Percentiles rank a stretch among this genome's conserved stretches.
Evolutionary conservation across 2,329 filamentous ascomycete species (phyloP).

Genomic region (Dothistroma septosporum): DNA sequence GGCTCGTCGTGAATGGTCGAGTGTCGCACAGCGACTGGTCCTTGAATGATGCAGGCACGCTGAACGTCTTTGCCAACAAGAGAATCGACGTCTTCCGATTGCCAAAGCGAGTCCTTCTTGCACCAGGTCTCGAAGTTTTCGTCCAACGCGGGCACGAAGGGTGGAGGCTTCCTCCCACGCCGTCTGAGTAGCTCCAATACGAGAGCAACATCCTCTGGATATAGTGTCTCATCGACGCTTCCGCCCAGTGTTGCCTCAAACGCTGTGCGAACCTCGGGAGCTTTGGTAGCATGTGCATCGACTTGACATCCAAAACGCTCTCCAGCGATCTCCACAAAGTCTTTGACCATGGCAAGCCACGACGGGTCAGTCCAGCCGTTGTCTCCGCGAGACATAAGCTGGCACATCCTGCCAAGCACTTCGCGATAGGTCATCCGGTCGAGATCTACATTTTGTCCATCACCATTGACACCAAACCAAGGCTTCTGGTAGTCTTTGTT

Average conservation of each 20-base stretch:
- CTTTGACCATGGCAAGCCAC: slow-evolving; percentile 72
- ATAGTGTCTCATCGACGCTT: slow-evolving; percentile 74
- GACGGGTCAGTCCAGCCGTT: slow-evolving; percentile 82
- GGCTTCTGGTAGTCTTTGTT: slow-evolving; percentile 94
- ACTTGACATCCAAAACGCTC: slow-evolving; percentile 65
- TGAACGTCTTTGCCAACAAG: slow-evolving; percentile 92
- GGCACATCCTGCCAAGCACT: slow-evolving; percentile 76
- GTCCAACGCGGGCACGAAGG: slow-evolving; percentile 85
- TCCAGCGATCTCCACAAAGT: slow-evolving; percentile 91
- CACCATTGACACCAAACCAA: slow-evolving; percentile 81
- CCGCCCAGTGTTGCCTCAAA: neutral
- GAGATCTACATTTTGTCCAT: slow-evolving; percentile 74
- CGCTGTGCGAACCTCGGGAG: neutral
- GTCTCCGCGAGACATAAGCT: slow-evolving; percentile 82
- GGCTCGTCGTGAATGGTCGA: slow-evolving; percentile 83
- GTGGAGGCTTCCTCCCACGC: slow-evolving; percentile 86
- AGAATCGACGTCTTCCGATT: slow-evolving; percentile 90
- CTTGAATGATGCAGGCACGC: slow-evolving; percentile 89
- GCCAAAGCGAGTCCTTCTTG: slow-evolving; percentile 99
- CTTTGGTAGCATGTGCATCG: neutral
- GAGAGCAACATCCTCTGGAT: slow-evolving; percentile 91
- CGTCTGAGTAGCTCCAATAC: slow-evolving; percentile 86
- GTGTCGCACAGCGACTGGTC: slow-evolving; percentile 82
- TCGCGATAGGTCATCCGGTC: slow-evolving; percentile 92
- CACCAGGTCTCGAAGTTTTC: slow-evolving; percentile 97